These are phyloP conservation scores for Sporothrix brunneoviolacea DNA, from an alignment of 2,329 filamentous ascomycete genomes.

Conservation along the genomic window DNA sequence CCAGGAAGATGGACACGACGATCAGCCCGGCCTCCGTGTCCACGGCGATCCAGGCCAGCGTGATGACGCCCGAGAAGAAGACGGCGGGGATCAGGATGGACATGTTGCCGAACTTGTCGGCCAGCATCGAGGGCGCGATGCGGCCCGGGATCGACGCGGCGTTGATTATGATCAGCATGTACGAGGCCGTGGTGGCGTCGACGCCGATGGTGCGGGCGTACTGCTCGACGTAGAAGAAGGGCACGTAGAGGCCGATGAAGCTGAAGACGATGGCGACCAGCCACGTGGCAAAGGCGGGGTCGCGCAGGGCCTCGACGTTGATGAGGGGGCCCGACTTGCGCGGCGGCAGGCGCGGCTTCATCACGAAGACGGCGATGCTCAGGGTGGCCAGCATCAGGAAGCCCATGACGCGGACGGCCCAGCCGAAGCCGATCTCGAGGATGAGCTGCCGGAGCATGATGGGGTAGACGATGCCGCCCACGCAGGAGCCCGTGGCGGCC, in stretches of 20 bases:
- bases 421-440: conserved; percentile 20
- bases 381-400: conserved; percentile 17
- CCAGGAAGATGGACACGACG: conserved; percentile 28
- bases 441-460: conserved; percentile 26
- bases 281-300: conserved; percentile 12
- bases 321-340: conserved; percentile 16
- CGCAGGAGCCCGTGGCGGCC: conserved; percentile 7
- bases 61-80: conserved; percentile 8
- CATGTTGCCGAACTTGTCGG: conserved; percentile 12
- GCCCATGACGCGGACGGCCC: conserved; percentile 19
- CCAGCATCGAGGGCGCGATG: conserved; percentile 10
- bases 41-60: conserved; percentile 23
- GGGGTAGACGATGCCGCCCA: conserved; percentile 27
- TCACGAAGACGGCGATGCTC: conserved; percentile 9
- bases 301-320: conserved; percentile 13
- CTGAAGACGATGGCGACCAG: conserved; percentile 12
- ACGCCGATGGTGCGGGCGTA: conserved; percentile 7
- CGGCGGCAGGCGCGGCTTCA: conserved; percentile 13
- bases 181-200: conserved; percentile 6
- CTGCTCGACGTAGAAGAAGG: conserved; percentile 14
- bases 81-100: conserved; percentile 9
- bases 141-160: conserved; percentile 15
- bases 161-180: conserved; percentile 16
- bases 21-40: conserved; percentile 23
- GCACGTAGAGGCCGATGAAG: conserved; percentile 12